Base-by-base conservation (phyloP, 1,284 basidiomycete species). In the Clitocybe nebularis region DNA sequence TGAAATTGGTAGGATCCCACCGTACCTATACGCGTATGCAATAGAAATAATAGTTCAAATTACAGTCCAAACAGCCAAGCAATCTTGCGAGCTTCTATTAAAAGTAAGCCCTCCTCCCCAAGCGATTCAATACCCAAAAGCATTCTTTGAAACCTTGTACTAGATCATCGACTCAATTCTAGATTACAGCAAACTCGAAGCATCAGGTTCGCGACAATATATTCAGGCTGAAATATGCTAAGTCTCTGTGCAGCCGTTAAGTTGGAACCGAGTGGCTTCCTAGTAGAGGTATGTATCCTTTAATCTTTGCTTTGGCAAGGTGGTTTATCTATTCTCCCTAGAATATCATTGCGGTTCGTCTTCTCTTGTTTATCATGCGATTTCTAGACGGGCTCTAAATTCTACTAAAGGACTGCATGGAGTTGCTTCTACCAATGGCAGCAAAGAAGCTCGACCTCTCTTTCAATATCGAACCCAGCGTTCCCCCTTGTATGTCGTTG, bases 101-200 rank as follows among this genome's bases (percentile, higher is more conserved):
- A 83, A 83, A 69, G 81, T 79, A 53, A 23, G 48, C 20, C 11
- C 14, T 36, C 20, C 33, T 37, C 10, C 16, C 13, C 35, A 4
- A 26, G 32, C 2, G 8, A 16, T 26, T 22, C 21, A 38, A 10
- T 29, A 11, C 8, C 3, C n/a, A 14, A 9, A 16, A 16, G 11
- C 6, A 14, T 37, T 5, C 4, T 16, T 36, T 17, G 33, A n/a
- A 30, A 24, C 23, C 11, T 28, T 2, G 23, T 25, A 41, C 8
- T 40, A 84, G 81, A 84, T 85, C 55, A 85, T 85, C 51, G 81
- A 84, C 58, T 83, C 80, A 1, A 84, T 85, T 39, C 60, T 85
- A 49, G 82, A 84, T 54, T 84, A 84, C 59, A 84, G 81, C 62
- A 84, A 84, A 55, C 63, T 85, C 2, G 82, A 85, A 55, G 82